phyloP scores from a whole-genome alignment of 1,139 yeast genomes.

The Pichia sp. region DNA sequence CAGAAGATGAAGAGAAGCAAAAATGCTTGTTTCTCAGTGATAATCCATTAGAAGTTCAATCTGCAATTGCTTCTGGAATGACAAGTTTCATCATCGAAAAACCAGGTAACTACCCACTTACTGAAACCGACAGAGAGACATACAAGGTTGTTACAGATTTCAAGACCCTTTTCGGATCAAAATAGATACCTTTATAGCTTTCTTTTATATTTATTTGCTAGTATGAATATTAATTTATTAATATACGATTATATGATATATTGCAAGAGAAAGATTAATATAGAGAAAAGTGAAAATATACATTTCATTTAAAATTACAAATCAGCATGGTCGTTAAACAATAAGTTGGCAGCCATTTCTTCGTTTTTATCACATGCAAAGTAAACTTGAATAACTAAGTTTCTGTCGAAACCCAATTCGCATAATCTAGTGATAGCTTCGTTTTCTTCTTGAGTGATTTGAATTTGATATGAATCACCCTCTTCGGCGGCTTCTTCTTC shows the following conservation, averaged over 20 bases:
- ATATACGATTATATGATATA: not conserved
- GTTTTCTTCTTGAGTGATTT: constrained; percentile 79
- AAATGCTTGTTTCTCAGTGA: constrained; percentile 72
- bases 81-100: constrained; percentile 58
- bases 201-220: not conserved
- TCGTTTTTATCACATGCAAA: constrained; percentile 99
- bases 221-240: not conserved
- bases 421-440: constrained; percentile 85
- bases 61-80: constrained; percentile 72
- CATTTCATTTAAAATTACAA: constrained; percentile 1
- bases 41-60: constrained; percentile 62
- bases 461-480: constrained; percentile 51
- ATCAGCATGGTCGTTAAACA: constrained; percentile 51
- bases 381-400: constrained; percentile 87
- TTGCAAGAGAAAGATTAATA: not conserved
- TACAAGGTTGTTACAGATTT: constrained; percentile 29
- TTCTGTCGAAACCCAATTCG: constrained; percentile 90
- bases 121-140: constrained; percentile 32
- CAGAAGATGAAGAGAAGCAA: constrained; percentile 6
- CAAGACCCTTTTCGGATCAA: constrained; percentile 7
- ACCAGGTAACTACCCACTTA: constrained; percentile 70
- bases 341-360: constrained; percentile 91
- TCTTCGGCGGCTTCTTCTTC: constrained; percentile 37
- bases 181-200: not conserved
- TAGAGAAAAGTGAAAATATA: not conserved